Conservation (phyloP, 257 asterid species). For the Gentiana straminea region DNA sequence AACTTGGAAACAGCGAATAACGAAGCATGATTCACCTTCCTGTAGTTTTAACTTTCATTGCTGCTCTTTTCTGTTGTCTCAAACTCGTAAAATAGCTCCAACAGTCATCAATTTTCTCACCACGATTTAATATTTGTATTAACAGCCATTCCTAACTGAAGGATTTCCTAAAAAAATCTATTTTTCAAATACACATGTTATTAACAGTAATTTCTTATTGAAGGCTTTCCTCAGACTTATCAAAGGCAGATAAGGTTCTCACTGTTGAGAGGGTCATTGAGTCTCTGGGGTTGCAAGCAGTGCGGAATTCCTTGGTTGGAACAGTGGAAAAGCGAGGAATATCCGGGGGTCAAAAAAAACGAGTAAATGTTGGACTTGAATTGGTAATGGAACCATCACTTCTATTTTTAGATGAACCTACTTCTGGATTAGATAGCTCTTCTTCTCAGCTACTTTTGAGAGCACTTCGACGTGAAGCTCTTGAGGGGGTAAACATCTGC, state of each 20-base stretch:
- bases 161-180: too few relatives aligned
- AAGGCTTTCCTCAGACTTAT: constrained; percentile 69
- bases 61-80: too few relatives aligned
- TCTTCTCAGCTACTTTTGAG: constrained; percentile 89
- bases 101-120: too few relatives aligned
- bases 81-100: too few relatives aligned
- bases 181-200: not conserved
- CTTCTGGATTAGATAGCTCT: constrained; percentile 92
- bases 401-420: constrained; percentile 83
- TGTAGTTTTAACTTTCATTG: too few relatives aligned
- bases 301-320: constrained; percentile 73
- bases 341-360: constrained; percentile 93
- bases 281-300: constrained; percentile 70
- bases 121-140: too few relatives aligned
- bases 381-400: constrained; percentile 97
- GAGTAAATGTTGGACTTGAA: constrained; percentile 94
- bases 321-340: constrained; percentile 90
- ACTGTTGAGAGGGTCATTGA: constrained; percentile 84
- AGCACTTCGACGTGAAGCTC: constrained; percentile 95
- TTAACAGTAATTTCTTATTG: constrained; percentile 21
- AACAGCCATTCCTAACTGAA: too few relatives aligned
- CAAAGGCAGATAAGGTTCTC: constrained; percentile 76
- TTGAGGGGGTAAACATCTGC: constrained; percentile 88
- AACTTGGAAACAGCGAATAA: too few relatives aligned
- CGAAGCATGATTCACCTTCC: too few relatives aligned